Base-by-base conservation (phyloP, 805 yeast genomes). In the Lipomyces yamanashiensis region DNA sequence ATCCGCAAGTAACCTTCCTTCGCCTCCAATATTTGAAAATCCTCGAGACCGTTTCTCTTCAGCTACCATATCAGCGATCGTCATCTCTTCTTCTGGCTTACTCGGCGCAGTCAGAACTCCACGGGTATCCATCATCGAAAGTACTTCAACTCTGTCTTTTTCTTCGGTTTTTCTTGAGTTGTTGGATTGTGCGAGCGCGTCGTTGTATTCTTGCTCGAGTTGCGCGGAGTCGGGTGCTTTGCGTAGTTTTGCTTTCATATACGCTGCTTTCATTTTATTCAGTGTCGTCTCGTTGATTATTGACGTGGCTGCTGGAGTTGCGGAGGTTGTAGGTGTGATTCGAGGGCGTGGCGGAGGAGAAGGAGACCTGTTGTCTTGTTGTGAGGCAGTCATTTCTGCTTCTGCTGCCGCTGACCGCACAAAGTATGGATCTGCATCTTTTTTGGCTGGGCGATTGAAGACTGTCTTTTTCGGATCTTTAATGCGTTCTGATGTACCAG, bases 11-110 rank as follows among this genome's bases (percentile, higher is more conserved):
- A 66, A 33, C 67, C 74, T 19, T 73, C 64, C 48, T 68, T 72
- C 76, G 17, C 44, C 28, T 28, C 28, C 23, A 5, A 6, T 17
- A 15, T 19, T 51, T 1, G 49, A 28, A 13, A 54, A 21, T 40
- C 70, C 64, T 41, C 68, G 52, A 19, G 69, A 62, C 28, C 71
- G 67, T 51, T 67, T 68, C 60, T 79, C 83, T 47, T 74, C 72
- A 12, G 73, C 71, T 1, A 73, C 70, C 73, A 80, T 68, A 39
- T 79, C 79, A 6, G 73, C 74, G 12, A 78, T 70, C 1, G 80
- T 72, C 78, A 78, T 71, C 10, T 74, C 75, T n/a, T 74, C 74
- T 44, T 74, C 76, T 15, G 65, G n/a, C 4, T 56, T 63, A 12
- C 37, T 21, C 44, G 55, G 60, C 9, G 61, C 60, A 12, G 60